Conservation (phyloP, 2,329 filamentous ascomycete genomes). For the Fusarium tupiense region DNA sequence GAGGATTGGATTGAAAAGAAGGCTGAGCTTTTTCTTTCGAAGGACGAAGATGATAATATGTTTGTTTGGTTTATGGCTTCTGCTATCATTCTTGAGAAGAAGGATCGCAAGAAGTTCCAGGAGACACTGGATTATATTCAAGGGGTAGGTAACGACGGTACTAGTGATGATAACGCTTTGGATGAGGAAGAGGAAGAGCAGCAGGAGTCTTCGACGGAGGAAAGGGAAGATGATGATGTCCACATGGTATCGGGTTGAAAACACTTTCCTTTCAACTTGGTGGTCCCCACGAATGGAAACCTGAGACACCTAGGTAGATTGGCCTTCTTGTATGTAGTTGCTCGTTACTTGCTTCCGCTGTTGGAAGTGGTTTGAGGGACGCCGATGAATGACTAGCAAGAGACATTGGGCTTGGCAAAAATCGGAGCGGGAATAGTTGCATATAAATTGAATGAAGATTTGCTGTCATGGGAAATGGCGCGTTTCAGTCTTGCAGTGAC, state of each 20-base stretch:
- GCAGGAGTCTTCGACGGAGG: neutral
- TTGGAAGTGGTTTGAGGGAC: neutral
- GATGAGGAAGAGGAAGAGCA: neutral
- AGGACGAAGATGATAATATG: neutral
- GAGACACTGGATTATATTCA: neutral
- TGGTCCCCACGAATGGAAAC: no score
- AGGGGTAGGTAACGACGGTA: rapidly evolving
- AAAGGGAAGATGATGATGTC: neutral
- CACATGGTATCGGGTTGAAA: neutral
- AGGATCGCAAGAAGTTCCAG: neutral
- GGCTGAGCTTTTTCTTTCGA: rapidly evolving
- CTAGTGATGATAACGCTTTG: neutral
- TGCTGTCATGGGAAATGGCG: rapidly evolving
- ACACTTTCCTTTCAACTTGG: neutral
- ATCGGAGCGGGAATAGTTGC: neutral
- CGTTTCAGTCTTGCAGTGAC: neutral
- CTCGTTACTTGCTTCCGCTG: no score
- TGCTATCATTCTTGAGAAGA: neutral
- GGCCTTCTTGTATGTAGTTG: no score
- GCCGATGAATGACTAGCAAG: neutral
- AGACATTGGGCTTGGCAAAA: neutral
- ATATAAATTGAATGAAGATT: neutral
- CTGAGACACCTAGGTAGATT: no score
- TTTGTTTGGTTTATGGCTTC: neutral
- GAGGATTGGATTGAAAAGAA: no score